phyloP scores from a whole-genome alignment of 306 rosid species.

The Pyrus communis region DNA sequence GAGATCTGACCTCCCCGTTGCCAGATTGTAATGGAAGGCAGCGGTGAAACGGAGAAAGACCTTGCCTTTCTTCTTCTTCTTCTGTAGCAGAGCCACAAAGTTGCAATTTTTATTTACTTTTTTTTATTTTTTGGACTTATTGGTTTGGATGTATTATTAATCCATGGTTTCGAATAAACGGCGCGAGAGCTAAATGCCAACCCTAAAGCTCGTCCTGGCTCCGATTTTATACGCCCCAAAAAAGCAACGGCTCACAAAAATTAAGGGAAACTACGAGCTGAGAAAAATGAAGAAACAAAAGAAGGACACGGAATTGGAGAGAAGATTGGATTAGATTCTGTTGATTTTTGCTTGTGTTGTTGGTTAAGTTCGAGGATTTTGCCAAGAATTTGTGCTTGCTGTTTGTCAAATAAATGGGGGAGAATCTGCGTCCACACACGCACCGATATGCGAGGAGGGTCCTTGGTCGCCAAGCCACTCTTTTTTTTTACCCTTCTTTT shows the following conservation, averaged over 20 bases:
- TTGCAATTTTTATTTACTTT: too few species aligned
- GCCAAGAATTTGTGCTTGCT: neutral
- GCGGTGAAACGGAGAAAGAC: neutral
- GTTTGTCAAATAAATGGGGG: neutral
- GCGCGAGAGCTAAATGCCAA: constrained; percentile 13
- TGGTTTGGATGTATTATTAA: neutral
- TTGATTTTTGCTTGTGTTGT: neutral
- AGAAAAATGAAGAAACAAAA: neutral
- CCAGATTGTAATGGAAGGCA: constrained; percentile 20
- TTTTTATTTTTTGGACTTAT: neutral
- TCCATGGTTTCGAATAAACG: constrained; percentile 2
- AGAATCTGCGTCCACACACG: neutral
- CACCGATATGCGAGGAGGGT: neutral
- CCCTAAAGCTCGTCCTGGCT: constrained; percentile 5
- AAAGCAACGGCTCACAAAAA: constrained; percentile 1
- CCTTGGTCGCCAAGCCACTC: neutral
- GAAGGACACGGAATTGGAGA: neutral
- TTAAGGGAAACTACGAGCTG: neutral
- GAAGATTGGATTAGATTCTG: constrained; percentile 8
- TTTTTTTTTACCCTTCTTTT: neutral
- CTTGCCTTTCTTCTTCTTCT: neutral
- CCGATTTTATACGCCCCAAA: neutral
- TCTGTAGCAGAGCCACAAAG: neutral
- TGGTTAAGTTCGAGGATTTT: neutral
- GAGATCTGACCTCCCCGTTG: constrained; percentile 32